Base-by-base conservation (phyloP, 2,329 filamentous ascomycete genomes). In the Colletotrichum sp. region DNA sequence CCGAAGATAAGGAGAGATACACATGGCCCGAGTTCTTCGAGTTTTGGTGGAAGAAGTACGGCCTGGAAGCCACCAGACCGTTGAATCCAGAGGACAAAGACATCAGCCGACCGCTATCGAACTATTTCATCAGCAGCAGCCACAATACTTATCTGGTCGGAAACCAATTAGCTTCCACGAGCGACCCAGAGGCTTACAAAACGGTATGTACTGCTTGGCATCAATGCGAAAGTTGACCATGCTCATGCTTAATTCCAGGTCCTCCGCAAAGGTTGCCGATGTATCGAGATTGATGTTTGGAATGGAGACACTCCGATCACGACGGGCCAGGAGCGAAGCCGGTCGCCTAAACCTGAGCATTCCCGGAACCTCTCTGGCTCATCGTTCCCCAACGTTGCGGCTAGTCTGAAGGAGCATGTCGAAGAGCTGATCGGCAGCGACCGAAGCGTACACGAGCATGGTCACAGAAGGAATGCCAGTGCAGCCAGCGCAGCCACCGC, bases 261-360 rank as follows among this genome's bases (percentile, higher is more conserved):
- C 15, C 91, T 98, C 15, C 88, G 91, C 44, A 90, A 92, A 68
- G 94, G 95, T 64, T 98, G 96, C 81, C 92, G 96, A 77, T 98
- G 96, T 81, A 95, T 98, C 63, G 96, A 98, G 83, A 97, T 98
- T 71, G 96, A 98, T 81, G 95, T 98, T 5, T 98, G 96, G 94
- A 95, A 98, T 83, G 95, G 95, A 15, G 87, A 90, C 77, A 83
- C 87, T 22, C 83, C 83, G 59, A 69, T 59, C 6, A 83, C 82
- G 7, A 83, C 82, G 7, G 44, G 44, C 11, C 79, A 36, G 19
- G 77, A 75, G 32, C 68, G 81, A 27, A 84, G 85, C 32, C 87
- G 84, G 63, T 85, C 86, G 1, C 83, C 85, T 19, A 84, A 84
- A 73, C 80, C 80, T 12, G 84, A 86, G 8, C 90, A 91, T 78